phyloP scores from a whole-genome alignment of 1,139 yeast genomes.

The Lodderomyces beijingensis region DNA sequence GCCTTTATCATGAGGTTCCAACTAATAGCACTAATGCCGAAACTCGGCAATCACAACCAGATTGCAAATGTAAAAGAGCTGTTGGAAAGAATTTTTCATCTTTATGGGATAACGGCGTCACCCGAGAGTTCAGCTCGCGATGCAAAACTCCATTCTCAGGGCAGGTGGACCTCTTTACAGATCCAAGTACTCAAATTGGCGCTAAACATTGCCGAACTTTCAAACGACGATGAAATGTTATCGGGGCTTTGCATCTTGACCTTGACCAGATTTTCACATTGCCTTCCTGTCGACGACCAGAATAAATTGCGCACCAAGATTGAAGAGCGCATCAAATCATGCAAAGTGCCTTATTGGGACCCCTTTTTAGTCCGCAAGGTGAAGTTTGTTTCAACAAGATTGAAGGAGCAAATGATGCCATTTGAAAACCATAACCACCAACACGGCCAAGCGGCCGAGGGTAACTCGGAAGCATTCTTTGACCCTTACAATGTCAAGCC shows the following conservation, averaged over 20 bases:
- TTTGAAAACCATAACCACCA: conserved; percentile 25
- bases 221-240: conserved; percentile 44
- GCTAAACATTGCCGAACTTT: conserved; percentile 48
- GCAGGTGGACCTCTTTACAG: conserved; percentile 55
- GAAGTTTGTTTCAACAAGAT: conserved; percentile 23
- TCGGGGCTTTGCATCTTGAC: conserved; percentile 48
- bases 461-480: conserved; percentile 20
- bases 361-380: conserved; percentile 58
- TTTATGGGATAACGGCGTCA: conserved; percentile 37
- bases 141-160: conserved; percentile 17
- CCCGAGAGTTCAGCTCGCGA: conserved; percentile 23
- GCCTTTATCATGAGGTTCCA: conserved; percentile 65
- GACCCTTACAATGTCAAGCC: conserved; percentile 29
- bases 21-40: conserved; percentile 48
- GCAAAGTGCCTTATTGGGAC: conserved; percentile 57
- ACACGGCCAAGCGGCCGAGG: too few species aligned
- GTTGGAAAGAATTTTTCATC: conserved; percentile 34
- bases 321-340: conserved; percentile 15
- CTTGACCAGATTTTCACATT: conserved; percentile 51
- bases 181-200: conserved; percentile 55
- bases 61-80: conserved; percentile 19
- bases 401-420: conserved; percentile 28
- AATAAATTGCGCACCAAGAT: conserved; percentile 21
- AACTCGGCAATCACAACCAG: conserved; percentile 15
- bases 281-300: conserved; percentile 39